A percentile compares a stretch with the other conserved stretches of the same genome.
Evolutionary conservation across 2,329 filamentous ascomycete species (phyloP).

Genomic region (Aspergillus cejpii): DNA sequence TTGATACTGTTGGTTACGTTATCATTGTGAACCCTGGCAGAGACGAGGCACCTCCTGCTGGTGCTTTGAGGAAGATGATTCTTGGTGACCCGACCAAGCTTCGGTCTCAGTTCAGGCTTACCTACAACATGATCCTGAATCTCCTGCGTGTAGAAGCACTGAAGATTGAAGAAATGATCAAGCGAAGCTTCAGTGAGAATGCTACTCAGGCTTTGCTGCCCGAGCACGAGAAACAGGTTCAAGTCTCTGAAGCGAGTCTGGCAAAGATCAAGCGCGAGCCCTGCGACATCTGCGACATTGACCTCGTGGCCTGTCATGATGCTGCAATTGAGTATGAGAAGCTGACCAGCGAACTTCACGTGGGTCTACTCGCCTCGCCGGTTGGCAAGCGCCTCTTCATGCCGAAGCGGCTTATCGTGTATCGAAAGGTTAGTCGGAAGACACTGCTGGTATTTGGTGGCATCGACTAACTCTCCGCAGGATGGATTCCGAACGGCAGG

Average conservation of each 20-base stretch:
- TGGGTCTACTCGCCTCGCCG: constrained; percentile 68
- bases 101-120: constrained; percentile 89
- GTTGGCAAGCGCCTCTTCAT: constrained; percentile 74
- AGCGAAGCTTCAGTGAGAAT: constrained; percentile 97
- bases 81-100: constrained; percentile 92
- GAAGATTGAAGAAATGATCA: constrained; percentile 99
- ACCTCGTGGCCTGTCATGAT: constrained; percentile 73
- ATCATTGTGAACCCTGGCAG: constrained; percentile 78
- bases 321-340: constrained; percentile 72
- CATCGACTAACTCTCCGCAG: constrained; percentile 34
- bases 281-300: constrained; percentile 72
- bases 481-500: constrained; percentile 78
- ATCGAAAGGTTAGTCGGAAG: constrained; percentile 51
- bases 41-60: constrained; percentile 82
- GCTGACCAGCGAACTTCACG: constrained; percentile 73
- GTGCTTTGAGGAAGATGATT: constrained; percentile 84
- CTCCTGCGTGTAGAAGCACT: constrained; percentile 88
- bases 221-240: constrained; percentile 91
- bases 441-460: not conserved
- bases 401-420: constrained; percentile 70
- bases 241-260: constrained; percentile 82
- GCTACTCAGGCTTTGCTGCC: constrained; percentile 90
- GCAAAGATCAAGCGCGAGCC: constrained; percentile 81
- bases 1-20: constrained; percentile 87
- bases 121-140: constrained; percentile 99